Base-by-base conservation (phyloP, 163 green algal species). In the Chlorella variabilis region DNA sequence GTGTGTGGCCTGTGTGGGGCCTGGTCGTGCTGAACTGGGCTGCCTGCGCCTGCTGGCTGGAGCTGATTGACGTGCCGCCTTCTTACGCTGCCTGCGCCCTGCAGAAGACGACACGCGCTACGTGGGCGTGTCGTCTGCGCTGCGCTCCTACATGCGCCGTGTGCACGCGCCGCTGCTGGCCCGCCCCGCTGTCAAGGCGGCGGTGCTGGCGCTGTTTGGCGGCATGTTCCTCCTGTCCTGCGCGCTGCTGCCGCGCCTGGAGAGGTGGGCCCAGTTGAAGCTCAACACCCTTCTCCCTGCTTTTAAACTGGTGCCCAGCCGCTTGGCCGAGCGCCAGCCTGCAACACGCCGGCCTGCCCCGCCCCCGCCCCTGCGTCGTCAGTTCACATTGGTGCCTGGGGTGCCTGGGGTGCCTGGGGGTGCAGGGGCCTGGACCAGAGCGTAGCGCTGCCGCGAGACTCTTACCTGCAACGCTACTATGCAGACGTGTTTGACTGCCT, bases 391-490 rank as follows among this genome's bases (percentile, higher is more conserved):
- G 3, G 62, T 70, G 62, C 7, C 15, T 70, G 62, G 18, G 33
- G 2, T n/a, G 31, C 7, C 41, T 25, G 61, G 29, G 33, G 21
- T 49, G 11, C 61, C 15, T 42, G 59, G 42, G n/a, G 90, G 3
- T 86, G 71, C 59, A 90, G 93, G 56, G 95, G 95, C 0, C 84
- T 98, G 51, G 94, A 98, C 49, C 95, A 98, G 89, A 77, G 87
- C 23, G 91, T 98, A 34, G 95, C 95, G 2, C 86, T 98, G 77
- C 95, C 95, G 0, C 56, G 83, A 9, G 95, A 98, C 86, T 97
- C 91, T 0, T 98, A 97, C 89, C 89, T 97, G 82, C 94, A 98
- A 84, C 69, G 62, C 34, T 98, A 97, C 89, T 98, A 94, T 78
- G 78, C 59, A 4, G 91, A 97, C 81, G 84, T 97, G 36, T 83